A percentile compares a stretch with the other conserved stretches of the same genome.
These are phyloP conservation scores for Termitomyces bulborhizus DNA, from an alignment of 768 basidiomycete genomes.

Conservation along the genomic window DNA sequence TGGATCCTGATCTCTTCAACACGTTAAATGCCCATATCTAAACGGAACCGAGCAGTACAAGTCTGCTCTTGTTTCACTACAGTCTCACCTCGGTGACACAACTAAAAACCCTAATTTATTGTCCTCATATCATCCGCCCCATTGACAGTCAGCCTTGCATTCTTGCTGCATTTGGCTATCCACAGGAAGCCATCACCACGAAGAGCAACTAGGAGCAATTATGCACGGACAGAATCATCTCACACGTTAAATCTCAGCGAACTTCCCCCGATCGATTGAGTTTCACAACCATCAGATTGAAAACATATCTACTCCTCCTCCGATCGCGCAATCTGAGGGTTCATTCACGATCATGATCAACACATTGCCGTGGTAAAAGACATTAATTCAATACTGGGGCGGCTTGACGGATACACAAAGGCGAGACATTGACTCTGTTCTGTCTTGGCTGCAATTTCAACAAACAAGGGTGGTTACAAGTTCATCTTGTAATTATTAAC, in stretches of 20 bases:
- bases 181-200: neutral
- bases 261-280: neutral
- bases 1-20: slow-evolving; percentile 10
- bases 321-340: neutral
- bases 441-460: neutral
- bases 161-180: neutral
- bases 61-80: neutral
- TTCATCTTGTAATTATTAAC: neutral
- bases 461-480: neutral
- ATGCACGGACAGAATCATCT: neutral
- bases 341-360: neutral
- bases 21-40: neutral
- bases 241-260: slow-evolving; percentile 3
- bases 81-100: neutral
- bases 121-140: no score
- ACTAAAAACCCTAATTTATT: neutral
- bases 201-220: neutral
- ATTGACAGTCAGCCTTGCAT: neutral
- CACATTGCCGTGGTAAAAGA: neutral
- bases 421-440: neutral
- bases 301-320: neutral
- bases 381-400: neutral
- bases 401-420: neutral
- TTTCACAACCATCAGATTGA: neutral
- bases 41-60: slow-evolving; percentile 7